Percentiles rank a stretch among this genome's conserved stretches.
Conservation (phyloP, 1,139 yeast genomes). For the Meyerozyma guilliermondii region DNA sequence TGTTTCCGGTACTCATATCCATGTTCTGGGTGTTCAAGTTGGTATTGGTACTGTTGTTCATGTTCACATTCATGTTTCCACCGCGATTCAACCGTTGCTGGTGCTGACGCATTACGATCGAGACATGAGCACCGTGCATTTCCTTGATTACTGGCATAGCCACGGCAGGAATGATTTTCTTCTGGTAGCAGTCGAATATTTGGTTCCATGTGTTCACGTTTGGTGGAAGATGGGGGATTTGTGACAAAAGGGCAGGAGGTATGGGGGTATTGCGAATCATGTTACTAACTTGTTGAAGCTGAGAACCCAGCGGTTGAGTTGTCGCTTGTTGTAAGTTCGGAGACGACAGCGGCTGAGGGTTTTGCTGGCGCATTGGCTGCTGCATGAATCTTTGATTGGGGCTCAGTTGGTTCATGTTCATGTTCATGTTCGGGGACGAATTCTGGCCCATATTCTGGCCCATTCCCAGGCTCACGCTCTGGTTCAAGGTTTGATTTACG, state of each 20-base stretch:
- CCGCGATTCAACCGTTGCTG: constrained; percentile 16
- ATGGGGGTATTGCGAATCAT: constrained; percentile 54
- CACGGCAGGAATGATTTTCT: constrained; percentile 51
- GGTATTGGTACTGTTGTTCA: constrained; percentile 5
- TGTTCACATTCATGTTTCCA: constrained; percentile 7
- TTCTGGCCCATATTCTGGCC: neutral
- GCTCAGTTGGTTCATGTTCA: neutral
- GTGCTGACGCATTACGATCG: constrained; percentile 33
- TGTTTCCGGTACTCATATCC: constrained; percentile 1
- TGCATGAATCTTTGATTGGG: neutral
- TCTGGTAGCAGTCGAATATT: constrained; percentile 63
- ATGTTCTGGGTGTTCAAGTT: constrained; percentile 8
- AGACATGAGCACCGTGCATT: constrained; percentile 56
- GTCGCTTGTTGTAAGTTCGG: constrained; percentile 2
- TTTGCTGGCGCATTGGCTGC: neutral
- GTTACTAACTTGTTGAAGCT: constrained; percentile 32
- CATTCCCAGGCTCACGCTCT: neutral
- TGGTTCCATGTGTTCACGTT: constrained; percentile 81
- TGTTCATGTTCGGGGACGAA: neutral
- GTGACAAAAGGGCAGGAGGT: constrained; percentile 66
- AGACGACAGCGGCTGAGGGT: neutral
- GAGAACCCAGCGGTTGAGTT: constrained; percentile 17
- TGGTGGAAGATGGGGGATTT: constrained; percentile 79
- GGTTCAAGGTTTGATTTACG: neutral
- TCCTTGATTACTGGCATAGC: constrained; percentile 54